phyloP scores from a whole-genome alignment of 306 rosid genomes.

The Cajanus cajan region DNA sequence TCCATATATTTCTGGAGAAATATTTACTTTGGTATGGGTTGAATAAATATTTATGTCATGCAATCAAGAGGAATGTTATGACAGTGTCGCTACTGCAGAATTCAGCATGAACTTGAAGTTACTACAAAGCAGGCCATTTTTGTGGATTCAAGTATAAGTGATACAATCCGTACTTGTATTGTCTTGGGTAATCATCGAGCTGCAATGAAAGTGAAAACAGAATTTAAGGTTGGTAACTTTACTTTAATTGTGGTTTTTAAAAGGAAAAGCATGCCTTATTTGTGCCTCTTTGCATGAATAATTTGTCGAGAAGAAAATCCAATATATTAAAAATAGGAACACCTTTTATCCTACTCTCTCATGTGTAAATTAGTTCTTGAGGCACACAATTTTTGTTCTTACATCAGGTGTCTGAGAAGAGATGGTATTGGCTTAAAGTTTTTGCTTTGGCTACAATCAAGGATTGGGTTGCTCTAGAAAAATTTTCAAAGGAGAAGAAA shows the following conservation, averaged over 20 bases:
- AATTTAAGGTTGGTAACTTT: conserved; percentile 75
- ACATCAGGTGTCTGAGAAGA: conserved; percentile 93
- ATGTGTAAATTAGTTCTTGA: conserved; percentile 16
- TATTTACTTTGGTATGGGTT: background rate
- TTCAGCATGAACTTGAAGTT: conserved; percentile 89
- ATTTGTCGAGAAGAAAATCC: conserved; percentile 5
- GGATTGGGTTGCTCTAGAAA: conserved; percentile 91
- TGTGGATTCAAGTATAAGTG: conserved; percentile 95
- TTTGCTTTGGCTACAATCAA: conserved; percentile 95
- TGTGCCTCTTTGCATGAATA: conserved; percentile 5
- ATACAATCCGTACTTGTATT: conserved; percentile 94
- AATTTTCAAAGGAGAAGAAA: conserved; percentile 88
- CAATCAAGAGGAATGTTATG: conserved; percentile 7
- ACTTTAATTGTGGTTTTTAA: background rate
- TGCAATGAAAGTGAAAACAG: conserved; percentile 85
- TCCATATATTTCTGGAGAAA: conserved; percentile 11
- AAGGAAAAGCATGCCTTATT: conserved; percentile 15
- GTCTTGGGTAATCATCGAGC: conserved; percentile 97
- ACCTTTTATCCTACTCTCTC: background rate
- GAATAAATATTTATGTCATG: conserved; percentile 19
- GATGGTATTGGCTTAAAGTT: conserved; percentile 99
- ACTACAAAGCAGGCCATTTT: conserved; percentile 94
- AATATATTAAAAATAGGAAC: background rate
- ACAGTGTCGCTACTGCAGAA: conserved; percentile 50
- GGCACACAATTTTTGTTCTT: conserved; percentile 19